Base-by-base conservation (phyloP, 2,329 filamentous ascomycete species). In the Pseudocercospora ulei region DNA sequence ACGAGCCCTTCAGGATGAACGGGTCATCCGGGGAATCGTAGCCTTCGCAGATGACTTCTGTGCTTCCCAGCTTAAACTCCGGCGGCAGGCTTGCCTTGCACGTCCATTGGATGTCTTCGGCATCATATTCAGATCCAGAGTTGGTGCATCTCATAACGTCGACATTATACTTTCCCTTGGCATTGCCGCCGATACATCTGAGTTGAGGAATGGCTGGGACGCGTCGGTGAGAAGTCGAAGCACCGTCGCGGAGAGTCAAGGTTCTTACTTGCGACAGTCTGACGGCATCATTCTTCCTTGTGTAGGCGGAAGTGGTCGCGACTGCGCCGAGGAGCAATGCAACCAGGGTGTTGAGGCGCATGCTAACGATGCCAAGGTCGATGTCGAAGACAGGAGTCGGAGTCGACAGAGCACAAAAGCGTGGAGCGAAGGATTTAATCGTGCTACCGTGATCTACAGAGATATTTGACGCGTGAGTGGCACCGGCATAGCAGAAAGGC, bases 41-140 rank as follows among this genome's bases (percentile, higher is more conserved):
- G 7, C 90, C 88, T 58, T 98, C 88, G 62, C 90, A 98, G 7
- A 86, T 69, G 39, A 96, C 88, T 46, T 96, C 87, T 7, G 88
- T 95, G 45, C 74, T 72, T 41, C 84, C 87, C 17, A 96, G 75
- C 62, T 79, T 80, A 62, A 79, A 76, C 49, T 79, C 75, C 7
- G 67, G 59, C 0, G 76, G 75, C 1, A 79, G 60, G 2, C 67
- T 66, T 3, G 76, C 73, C n/a, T 75, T 76, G 64, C 88, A 98
- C 17, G 82, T 83, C 88, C 88, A 98, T 64, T 94, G 80, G 23
- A 95, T 72, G 58, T 94, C 82, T 62, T 90, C 78, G 27, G 67
- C 60, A 47, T 76, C 75, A 66, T 95, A 95, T 44, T 80, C 80
- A 18, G 75, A 68, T 44, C 88, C 90, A 44, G 80, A 72, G 65